Conservation (phyloP, 1,284 basidiomycete genomes). For the Testicularia cyperi region DNA sequence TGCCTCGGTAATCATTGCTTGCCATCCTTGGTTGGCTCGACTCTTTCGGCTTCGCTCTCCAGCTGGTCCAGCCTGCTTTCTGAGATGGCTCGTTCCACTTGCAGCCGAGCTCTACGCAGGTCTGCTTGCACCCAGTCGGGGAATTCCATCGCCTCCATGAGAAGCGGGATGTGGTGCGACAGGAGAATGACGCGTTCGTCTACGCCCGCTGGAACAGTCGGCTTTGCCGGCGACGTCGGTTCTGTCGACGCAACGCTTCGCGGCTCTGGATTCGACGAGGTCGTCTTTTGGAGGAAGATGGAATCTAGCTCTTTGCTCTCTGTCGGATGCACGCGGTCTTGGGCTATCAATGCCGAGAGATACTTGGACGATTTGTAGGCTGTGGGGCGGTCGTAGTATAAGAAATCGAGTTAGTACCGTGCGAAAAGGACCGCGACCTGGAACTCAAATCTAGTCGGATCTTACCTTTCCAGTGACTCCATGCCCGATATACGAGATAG, state of each 20-base stretch:
- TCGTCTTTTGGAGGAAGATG: constrained; percentile 15
- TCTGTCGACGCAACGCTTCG: neutral
- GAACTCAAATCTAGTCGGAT: constrained; percentile 5
- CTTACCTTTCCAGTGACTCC: constrained; percentile 52
- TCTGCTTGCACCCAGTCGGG: constrained; percentile 35
- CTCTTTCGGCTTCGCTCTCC: constrained; percentile 20
- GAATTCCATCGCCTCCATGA: constrained; percentile 36
- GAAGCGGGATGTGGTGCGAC: constrained; percentile 18
- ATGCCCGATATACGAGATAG: constrained; percentile 57
- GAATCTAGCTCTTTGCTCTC: constrained; percentile 42
- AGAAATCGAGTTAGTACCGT: no score
- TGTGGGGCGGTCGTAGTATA: constrained; percentile 5
- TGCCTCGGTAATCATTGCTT: no score
- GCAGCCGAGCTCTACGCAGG: constrained; percentile 29
- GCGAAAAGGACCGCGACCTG: no score
- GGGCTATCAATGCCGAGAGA: constrained; percentile 33
- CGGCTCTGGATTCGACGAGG: neutral
- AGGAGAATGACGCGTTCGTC: constrained; percentile 30
- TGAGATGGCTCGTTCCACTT: constrained; percentile 16
- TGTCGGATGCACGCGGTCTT: constrained; percentile 36
- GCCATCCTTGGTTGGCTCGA: no score
- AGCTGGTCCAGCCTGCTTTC: constrained; percentile 40
- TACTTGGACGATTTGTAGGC: constrained; percentile 50
- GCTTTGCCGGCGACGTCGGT: neutral
- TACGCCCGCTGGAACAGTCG: constrained; percentile 1